Evolutionary conservation across 345 rosid species (phyloP).

Genomic region (Aethionema arabicum): DNA sequence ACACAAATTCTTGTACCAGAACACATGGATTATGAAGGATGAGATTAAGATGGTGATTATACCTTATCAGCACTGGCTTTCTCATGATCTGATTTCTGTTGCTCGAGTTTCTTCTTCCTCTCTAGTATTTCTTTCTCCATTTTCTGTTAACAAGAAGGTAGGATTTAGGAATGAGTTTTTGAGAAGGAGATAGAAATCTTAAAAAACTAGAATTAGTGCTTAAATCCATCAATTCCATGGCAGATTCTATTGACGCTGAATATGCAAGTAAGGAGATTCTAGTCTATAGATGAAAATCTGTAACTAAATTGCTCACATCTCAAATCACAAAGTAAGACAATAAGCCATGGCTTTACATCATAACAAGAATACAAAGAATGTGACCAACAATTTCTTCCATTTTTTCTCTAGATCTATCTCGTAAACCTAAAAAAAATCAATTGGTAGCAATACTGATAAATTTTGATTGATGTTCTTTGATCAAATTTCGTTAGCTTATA

Average conservation of each 20-base stretch:
- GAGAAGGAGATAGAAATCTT: not conserved
- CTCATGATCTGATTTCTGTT: slow-evolving; percentile 53
- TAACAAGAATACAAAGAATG: not conserved
- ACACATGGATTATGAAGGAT: not conserved
- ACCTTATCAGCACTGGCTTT: slow-evolving; percentile 62
- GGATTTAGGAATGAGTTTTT: not conserved
- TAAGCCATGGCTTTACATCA: slow-evolving; percentile 5
- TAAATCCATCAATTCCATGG: not conserved
- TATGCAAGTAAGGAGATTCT: not conserved
- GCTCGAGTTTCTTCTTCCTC: slow-evolving; percentile 62
- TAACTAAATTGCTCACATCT: slow-evolving; percentile 1
- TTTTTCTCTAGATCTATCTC: not conserved
- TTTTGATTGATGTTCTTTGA: not conserved
- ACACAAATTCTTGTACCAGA: not conserved
- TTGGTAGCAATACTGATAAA: not conserved
- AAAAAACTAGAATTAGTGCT: not conserved
- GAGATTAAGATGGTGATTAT: slow-evolving; percentile 19
- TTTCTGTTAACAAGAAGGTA: slow-evolving; percentile 49
- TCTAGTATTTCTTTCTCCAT: slow-evolving; percentile 80
- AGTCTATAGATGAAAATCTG: slow-evolving; percentile 7
- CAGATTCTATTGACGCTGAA: not conserved
- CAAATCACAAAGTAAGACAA: slow-evolving; percentile 7
- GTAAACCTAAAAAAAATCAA: not conserved
- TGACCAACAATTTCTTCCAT: not conserved
- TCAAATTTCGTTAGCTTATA: not conserved